phyloP scores from a whole-genome alignment of 768 basidiomycete genomes.

The Solioccasus polychromus region DNA sequence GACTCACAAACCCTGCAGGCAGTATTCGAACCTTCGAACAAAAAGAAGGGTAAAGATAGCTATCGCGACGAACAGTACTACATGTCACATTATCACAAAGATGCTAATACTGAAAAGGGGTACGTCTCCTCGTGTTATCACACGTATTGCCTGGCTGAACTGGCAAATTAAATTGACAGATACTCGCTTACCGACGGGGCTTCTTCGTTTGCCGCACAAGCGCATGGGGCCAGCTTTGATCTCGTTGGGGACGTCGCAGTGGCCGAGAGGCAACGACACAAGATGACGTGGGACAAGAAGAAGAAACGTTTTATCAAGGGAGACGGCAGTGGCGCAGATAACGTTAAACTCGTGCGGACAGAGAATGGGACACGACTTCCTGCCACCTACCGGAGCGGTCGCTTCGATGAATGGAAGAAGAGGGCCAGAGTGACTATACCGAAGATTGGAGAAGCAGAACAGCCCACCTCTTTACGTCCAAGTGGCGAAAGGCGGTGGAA shows the following conservation, averaged over 20 bases:
- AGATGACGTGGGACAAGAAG: conserved; percentile 90
- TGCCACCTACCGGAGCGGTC: conserved; percentile 87
- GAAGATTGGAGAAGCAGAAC: conserved; percentile 69
- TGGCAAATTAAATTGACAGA: conserved; percentile 37
- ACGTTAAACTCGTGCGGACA: conserved; percentile 89
- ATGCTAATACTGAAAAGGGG: conserved; percentile 88
- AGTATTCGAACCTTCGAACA: conserved; percentile 58
- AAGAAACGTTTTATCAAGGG: conserved; percentile 93
- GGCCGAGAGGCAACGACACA: conserved; percentile 55
- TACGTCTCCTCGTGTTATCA: conserved; percentile 35
- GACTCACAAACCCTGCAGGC: conserved; percentile 40
- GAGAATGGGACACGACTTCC: conserved; percentile 92
- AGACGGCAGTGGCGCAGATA: conserved; percentile 82
- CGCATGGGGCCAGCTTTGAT: conserved; percentile 76
- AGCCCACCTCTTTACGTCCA: conserved; percentile 24
- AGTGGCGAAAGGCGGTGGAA: conserved; percentile 62
- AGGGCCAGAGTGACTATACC: conserved; percentile 74
- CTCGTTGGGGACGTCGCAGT: conserved; percentile 69
- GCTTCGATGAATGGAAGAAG: conserved; percentile 93
- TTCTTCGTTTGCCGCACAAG: conserved; percentile 82
- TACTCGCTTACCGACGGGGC: conserved; percentile 90
- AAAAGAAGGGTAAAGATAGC: conserved; percentile 41
- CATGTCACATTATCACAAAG: conserved; percentile 89
- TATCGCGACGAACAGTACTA: conserved; percentile 86
- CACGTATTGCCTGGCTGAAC: neutral